Conservation (phyloP, 2,329 filamentous ascomycete species). For the Grosmannia penicillata region DNA sequence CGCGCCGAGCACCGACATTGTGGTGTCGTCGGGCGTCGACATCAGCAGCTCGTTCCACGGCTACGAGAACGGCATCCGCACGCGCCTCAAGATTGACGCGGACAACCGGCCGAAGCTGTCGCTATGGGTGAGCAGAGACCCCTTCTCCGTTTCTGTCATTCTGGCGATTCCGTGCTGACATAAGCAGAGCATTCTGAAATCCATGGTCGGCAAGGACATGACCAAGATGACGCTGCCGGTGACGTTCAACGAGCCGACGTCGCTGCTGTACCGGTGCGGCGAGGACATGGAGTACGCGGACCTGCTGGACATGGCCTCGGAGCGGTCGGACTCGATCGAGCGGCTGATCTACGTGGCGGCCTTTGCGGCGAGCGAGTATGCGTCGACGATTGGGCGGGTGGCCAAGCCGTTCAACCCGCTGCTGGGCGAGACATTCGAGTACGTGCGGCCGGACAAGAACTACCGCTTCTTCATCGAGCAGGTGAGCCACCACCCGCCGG, state of each 20-base stretch:
- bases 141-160: not conserved
- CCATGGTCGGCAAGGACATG: constrained; percentile 99
- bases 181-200: constrained; percentile 78
- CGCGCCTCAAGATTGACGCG: constrained; percentile 71
- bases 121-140: constrained; percentile 79
- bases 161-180: constrained; percentile 12
- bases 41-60: constrained; percentile 70
- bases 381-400: constrained; percentile 89
- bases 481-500: constrained; percentile 90
- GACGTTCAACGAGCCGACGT: constrained; percentile 97
- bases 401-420: constrained; percentile 98
- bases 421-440: constrained; percentile 92
- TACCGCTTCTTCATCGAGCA: constrained; percentile 98
- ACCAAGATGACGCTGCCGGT: constrained; percentile 98
- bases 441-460: constrained; percentile 86
- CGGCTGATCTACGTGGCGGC: constrained; percentile 88
- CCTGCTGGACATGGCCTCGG: constrained; percentile 75
- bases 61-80: constrained; percentile 78
- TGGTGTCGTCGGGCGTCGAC: constrained; percentile 36
- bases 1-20: constrained; percentile 19
- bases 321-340: constrained; percentile 75
- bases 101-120: constrained; percentile 90
- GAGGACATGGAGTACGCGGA: constrained; percentile 98
- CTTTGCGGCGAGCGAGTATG: constrained; percentile 92
- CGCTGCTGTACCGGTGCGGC: constrained; percentile 80